These are phyloP conservation scores for Breviolum minutum DNA, from an alignment of 73 alveolate species.

Conservation along the genomic window DNA sequence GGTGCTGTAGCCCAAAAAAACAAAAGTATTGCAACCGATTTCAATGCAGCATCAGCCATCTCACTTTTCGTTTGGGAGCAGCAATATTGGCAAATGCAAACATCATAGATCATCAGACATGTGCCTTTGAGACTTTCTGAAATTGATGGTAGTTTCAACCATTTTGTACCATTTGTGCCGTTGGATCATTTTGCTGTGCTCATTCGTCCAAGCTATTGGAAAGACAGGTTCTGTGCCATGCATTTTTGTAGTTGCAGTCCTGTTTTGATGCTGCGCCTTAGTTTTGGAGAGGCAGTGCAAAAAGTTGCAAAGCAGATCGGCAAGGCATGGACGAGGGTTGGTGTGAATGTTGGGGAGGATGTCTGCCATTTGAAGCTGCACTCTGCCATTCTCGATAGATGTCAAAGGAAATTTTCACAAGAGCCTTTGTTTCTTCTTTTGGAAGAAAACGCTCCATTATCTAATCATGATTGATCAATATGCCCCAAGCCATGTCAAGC, in stretches of 20 bases:
- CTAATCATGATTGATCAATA: too few relatives aligned
- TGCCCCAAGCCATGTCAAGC: too few relatives aligned
- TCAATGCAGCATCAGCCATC: too few relatives aligned
- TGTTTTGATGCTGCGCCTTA: not conserved
- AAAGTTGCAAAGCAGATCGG: constrained; percentile 56
- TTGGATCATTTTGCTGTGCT: not conserved
- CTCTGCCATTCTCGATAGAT: not conserved
- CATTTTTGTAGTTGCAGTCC: not conserved
- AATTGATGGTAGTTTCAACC: not conserved
- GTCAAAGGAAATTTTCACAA: too few relatives aligned
- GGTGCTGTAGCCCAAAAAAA: too few relatives aligned
- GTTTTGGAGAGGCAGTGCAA: constrained; percentile 26
- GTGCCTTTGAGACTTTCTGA: not conserved
- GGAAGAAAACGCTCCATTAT: too few relatives aligned
- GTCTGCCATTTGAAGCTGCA: not conserved
- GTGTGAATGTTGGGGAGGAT: not conserved
- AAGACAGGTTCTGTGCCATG: not conserved
- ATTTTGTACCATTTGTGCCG: too few relatives aligned
- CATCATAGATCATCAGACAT: too few relatives aligned
- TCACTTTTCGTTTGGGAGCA: too few relatives aligned
- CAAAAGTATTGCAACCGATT: too few relatives aligned
- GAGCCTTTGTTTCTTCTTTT: too few relatives aligned
- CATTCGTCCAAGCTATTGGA: not conserved
- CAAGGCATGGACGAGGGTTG: not conserved
- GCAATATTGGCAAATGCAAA: too few relatives aligned